phyloP scores from a whole-genome alignment of 345 rosid species.

The Xanthoceras sorbifolium region DNA sequence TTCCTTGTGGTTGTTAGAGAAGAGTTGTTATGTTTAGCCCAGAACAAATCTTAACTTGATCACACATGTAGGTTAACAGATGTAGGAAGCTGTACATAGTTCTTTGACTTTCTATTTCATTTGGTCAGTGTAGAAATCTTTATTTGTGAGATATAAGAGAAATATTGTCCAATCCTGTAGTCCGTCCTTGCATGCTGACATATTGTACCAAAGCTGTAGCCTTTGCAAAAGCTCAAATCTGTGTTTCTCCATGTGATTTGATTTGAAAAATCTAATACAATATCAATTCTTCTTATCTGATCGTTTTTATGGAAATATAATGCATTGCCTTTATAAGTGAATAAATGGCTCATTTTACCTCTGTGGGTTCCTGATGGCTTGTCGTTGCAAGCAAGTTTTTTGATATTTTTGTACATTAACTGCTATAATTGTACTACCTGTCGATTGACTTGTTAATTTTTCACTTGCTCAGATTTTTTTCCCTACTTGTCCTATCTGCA shows the following conservation, averaged over 20 bases:
- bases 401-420: not conserved
- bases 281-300: not conserved
- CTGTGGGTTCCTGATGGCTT: not conserved
- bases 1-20: constrained; percentile 8
- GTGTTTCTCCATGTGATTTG: not conserved
- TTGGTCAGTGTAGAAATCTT: not conserved
- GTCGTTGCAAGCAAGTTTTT: not conserved
- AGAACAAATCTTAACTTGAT: not conserved
- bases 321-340: not conserved
- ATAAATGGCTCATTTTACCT: not conserved
- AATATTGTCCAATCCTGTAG: not conserved
- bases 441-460: not conserved
- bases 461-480: not conserved
- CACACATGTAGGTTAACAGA: constrained; percentile 1
- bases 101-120: constrained; percentile 2
- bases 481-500: constrained; percentile 23
- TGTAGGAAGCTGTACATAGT: not conserved
- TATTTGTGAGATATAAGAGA: not conserved
- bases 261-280: not conserved
- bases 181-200: not conserved
- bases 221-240: not conserved
- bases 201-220: not conserved
- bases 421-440: not conserved
- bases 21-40: constrained; percentile 12
- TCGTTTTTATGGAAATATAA: not conserved